These are phyloP conservation scores for Macrophomina pseudophaseolina DNA, from an alignment of 2,329 filamentous ascomycete genomes.

Conservation along the genomic window DNA sequence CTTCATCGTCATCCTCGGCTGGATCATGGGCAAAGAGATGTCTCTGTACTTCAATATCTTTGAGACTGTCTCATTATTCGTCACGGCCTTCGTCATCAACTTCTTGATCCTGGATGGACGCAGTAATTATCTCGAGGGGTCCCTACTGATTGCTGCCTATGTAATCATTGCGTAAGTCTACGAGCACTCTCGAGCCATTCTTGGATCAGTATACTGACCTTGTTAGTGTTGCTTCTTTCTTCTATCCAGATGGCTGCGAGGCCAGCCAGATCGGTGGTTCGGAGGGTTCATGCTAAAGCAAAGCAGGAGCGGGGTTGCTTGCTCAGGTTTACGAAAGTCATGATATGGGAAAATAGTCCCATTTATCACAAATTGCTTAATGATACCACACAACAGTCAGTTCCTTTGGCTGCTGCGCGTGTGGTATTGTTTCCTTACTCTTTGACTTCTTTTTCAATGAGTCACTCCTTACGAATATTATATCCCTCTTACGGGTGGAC, in stretches of 20 bases:
- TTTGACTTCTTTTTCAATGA: background rate
- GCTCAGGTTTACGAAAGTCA: background rate
- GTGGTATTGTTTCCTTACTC: background rate
- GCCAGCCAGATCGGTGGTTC: conserved; percentile 53
- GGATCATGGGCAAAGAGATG: conserved; percentile 77
- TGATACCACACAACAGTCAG: background rate
- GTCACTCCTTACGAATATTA: background rate
- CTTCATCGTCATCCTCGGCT: conserved; percentile 76
- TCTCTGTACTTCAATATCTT: conserved; percentile 66
- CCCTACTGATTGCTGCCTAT: conserved; percentile 76
- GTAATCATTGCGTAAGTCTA: conserved; percentile 70
- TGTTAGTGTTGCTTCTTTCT: conserved; percentile 51
- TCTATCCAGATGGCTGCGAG: conserved; percentile 52
- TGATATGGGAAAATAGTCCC: background rate
- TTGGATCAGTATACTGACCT: background rate
- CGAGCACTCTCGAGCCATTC: too few species aligned
- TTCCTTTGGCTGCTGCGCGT: background rate
- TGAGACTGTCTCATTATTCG: conserved; percentile 75
- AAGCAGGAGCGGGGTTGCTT: background rate
- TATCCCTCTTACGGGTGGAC: background rate
- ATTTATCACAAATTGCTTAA: background rate
- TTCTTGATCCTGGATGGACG: conserved; percentile 84
- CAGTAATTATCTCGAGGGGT: conserved; percentile 82
- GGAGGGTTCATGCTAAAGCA: conserved; percentile 31
- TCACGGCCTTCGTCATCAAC: conserved; percentile 82